These are phyloP conservation scores for Phytopythium helicoides DNA, from an alignment of 352 stramenopile species.

Conservation along the genomic window DNA sequence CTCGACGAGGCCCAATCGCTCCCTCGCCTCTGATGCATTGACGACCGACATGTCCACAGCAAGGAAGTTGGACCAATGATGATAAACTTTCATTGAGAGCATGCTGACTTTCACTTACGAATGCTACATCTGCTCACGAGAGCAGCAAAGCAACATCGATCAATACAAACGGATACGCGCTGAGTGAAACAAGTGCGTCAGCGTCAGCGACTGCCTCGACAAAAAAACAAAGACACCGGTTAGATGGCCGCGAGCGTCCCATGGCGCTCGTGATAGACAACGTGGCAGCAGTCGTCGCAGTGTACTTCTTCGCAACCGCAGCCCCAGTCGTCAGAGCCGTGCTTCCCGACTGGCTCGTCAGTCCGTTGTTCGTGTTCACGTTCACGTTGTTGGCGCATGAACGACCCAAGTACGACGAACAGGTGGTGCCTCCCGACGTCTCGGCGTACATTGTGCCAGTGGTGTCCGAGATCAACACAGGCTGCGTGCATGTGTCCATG, in stretches of 20 bases:
- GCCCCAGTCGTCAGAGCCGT: slow-evolving; percentile 16
- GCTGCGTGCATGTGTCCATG: slow-evolving; percentile 23
- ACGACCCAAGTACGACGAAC: slow-evolving; percentile 15
- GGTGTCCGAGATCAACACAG: slow-evolving; percentile 10
- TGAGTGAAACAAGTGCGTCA: not conserved
- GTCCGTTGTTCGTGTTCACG: slow-evolving; percentile 16
- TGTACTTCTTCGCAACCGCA: slow-evolving; percentile 14
- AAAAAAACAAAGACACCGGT: too few species aligned
- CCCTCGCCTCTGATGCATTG: not conserved
- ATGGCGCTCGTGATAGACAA: slow-evolving; percentile 16
- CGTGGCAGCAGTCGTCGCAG: slow-evolving; percentile 11
- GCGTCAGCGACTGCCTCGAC: not conserved
- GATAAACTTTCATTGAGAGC: too few species aligned
- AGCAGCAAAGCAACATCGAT: too few species aligned
- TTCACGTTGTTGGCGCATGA: slow-evolving; percentile 12
- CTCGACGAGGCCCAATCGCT: slow-evolving; percentile 1
- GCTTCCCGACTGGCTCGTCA: slow-evolving; percentile 14
- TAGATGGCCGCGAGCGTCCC: slow-evolving; percentile 15
- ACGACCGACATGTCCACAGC: too few species aligned
- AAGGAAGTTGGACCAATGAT: too few species aligned
- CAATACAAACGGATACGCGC: not conserved
- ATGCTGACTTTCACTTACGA: too few species aligned
- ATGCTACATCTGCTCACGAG: too few species aligned
- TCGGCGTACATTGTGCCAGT: slow-evolving; percentile 15
- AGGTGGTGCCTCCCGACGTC: slow-evolving; percentile 9